Evolutionary conservation across 306 rosid genomes (phyloP).

Genomic region (Sesbania bispinosa): DNA sequence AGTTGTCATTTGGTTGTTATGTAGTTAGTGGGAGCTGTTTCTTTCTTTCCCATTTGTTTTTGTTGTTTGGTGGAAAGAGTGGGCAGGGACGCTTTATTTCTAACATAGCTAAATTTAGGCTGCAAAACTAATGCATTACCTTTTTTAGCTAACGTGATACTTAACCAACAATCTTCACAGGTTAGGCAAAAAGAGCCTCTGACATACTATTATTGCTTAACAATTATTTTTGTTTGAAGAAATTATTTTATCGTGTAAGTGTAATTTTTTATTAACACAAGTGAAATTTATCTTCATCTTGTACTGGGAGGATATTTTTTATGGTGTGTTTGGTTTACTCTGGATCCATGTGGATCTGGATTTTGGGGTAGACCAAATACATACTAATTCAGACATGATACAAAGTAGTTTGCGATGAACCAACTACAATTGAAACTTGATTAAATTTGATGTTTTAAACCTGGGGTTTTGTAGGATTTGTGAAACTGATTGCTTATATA

Average conservation of each 20-base stretch:
- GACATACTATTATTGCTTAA: background rate
- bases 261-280: background rate
- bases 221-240: background rate
- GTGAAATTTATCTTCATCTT: background rate
- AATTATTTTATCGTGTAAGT: background rate
- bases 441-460: background rate
- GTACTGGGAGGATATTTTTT: background rate
- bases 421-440: background rate
- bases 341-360: too few species aligned
- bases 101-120: background rate
- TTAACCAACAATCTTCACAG: background rate
- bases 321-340: too few species aligned
- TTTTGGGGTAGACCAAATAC: too few species aligned
- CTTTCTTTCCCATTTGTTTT: background rate
- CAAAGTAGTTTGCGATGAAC: background rate
- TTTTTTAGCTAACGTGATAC: background rate
- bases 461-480: too few species aligned
- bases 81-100: too few species aligned
- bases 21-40: background rate
- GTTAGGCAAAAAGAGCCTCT: background rate
- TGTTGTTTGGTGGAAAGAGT: background rate
- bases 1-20: conserved; percentile 4
- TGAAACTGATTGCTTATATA: too few species aligned
- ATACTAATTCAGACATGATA: background rate
- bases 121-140: background rate